Evolutionary conservation across 192 early-diverging fungal species (phyloP).

Genomic region (Podila verticillata): DNA sequence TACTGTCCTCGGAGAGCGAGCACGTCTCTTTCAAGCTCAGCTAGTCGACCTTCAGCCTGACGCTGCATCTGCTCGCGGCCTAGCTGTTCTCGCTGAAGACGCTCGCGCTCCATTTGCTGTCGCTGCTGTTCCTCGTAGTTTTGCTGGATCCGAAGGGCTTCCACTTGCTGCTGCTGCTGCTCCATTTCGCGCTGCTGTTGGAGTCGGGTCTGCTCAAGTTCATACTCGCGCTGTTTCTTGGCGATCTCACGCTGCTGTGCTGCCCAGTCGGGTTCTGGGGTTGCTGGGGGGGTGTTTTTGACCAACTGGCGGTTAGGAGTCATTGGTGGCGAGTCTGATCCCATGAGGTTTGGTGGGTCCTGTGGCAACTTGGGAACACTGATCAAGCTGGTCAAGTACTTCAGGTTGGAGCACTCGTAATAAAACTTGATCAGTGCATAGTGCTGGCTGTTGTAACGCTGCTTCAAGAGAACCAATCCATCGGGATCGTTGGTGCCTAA

Average conservation of each 20-base stretch:
- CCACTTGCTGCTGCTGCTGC: slow-evolving; percentile 58
- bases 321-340: slow-evolving; percentile 68
- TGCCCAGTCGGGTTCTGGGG: slow-evolving; percentile 57
- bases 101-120: slow-evolving; percentile 74
- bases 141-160: slow-evolving; percentile 73
- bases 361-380: slow-evolving; percentile 85
- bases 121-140: slow-evolving; percentile 83
- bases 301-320: slow-evolving; percentile 60
- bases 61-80: slow-evolving; percentile 84
- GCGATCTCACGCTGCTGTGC: slow-evolving; percentile 72
- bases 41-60: slow-evolving; percentile 79
- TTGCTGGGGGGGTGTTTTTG: slow-evolving; percentile 32
- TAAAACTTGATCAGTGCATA: slow-evolving; percentile 92
- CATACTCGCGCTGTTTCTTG: slow-evolving; percentile 68
- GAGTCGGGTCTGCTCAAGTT: slow-evolving; percentile 68
- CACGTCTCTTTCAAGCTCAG: slow-evolving; percentile 85
- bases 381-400: slow-evolving; percentile 94
- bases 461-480: slow-evolving; percentile 87
- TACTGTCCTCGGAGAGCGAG: slow-evolving; percentile 79
- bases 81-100: slow-evolving; percentile 78
- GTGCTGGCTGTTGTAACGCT: slow-evolving; percentile 87
- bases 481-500: slow-evolving; percentile 72
- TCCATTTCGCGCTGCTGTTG: slow-evolving; percentile 70
- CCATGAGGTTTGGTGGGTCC: slow-evolving; percentile 87
- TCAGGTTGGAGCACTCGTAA: slow-evolving; percentile 86